phyloP scores from a whole-genome alignment of 2,329 filamentous ascomycete genomes.

The Immersiporthe knoxdaviesiana region DNA sequence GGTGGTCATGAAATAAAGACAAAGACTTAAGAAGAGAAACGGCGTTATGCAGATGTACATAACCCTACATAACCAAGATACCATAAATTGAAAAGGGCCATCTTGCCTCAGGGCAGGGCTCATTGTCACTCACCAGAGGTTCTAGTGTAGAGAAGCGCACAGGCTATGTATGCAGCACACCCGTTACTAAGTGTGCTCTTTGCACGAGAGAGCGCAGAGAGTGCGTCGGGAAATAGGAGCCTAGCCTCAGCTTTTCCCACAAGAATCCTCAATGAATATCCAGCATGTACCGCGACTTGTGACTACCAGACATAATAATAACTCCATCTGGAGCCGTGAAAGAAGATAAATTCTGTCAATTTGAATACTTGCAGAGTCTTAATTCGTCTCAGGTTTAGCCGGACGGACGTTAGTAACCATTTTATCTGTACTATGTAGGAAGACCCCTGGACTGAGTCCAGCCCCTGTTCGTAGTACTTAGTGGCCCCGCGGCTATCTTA shows the following conservation, averaged over 20 bases:
- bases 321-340: too few relatives aligned
- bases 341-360: too few relatives aligned
- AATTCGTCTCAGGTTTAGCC: neutral
- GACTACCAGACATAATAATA: too few relatives aligned
- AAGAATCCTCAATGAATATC: too few relatives aligned
- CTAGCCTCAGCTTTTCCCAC: too few relatives aligned
- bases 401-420: neutral
- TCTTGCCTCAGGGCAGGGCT: neutral
- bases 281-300: too few relatives aligned
- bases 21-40: neutral
- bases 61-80: neutral
- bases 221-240: neutral
- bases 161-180: too few relatives aligned
- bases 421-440: neutral
- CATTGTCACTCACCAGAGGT: neutral
- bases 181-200: too few relatives aligned
- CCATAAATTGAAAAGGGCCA: neutral
- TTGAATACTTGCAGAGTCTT: too few relatives aligned
- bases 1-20: neutral
- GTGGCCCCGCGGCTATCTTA: conserved; percentile 25
- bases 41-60: neutral
- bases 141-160: neutral
- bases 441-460: neutral
- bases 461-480: conserved; percentile 7
- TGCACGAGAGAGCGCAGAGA: too few relatives aligned